Base-by-base conservation (phyloP, 164 flowering plant species). In the Umbilicus rupestris region DNA sequence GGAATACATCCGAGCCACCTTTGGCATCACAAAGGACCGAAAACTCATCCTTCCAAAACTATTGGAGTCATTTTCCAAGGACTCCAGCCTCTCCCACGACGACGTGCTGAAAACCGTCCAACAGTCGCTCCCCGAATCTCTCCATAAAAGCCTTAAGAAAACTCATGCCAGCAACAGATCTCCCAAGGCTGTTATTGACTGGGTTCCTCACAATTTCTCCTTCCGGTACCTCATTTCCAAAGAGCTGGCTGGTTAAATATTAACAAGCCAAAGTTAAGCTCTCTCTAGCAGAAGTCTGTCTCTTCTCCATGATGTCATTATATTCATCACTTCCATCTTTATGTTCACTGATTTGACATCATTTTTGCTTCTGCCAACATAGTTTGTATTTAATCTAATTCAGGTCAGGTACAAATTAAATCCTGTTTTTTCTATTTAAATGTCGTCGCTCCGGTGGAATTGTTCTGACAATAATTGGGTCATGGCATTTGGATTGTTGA, bases 191-290 rank as follows among this genome's bases (percentile, higher is more conserved):
- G 77, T 90, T 83, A 78, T 93, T 5, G 92, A 88, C 60, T 88
- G 94, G 94, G 73, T 80, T 60, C 83, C 96, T 39, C 97, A 91
- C 72, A 87, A 85, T 71, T 89, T 89, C 68, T 55, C 79, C 63
- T 91, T 91, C 65, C 83, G 99, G 37, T 95, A 89, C 73, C 78
- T 95, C 69, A 77, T 95, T 64, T 76, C 89, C 22, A 95, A 83
- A 77, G 97, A 95, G 37, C 37, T 35, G n/a, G 65, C 75, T 91
- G 20, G 79, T 78, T 1, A 83, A 80, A 73, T 85, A 76, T 84
- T 62, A 11, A 67, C 59, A 24, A 52, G 17, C 11, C 20, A 46
- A 20, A 2, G 17, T 50, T 20, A 1, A 50, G 57, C 26, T 8
- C 16, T 26, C 26, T 8, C 16, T 26, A 52, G 59, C 11, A 26